Base-by-base conservation (phyloP, 139 green algal species). In the Deuterostichococcus epilithicus region DNA sequence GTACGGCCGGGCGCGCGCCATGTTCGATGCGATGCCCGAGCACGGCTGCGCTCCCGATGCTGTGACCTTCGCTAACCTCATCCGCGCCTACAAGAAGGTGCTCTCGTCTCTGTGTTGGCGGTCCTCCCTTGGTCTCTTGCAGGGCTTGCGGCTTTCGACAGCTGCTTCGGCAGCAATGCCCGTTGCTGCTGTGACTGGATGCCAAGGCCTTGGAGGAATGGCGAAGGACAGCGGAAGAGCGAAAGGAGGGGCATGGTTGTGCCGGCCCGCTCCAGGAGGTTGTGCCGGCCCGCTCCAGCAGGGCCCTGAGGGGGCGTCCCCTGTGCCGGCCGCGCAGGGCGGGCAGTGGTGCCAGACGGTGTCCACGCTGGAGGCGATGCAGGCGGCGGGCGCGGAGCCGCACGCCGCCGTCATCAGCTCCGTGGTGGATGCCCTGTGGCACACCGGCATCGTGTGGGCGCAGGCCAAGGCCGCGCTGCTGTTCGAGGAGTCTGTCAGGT, bases 281-380 rank as follows among this genome's bases (percentile, higher is more conserved):
- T n/a, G n/a, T n/a, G n/a, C n/a, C n/a, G n/a, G n/a, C n/a, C n/a
- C n/a, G n/a, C n/a, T n/a, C n/a, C n/a, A n/a, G n/a, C n/a, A n/a
- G n/a, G n/a, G n/a, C n/a, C n/a, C n/a, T n/a, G n/a, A n/a, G n/a
- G n/a, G n/a, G n/a, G n/a, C n/a, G n/a, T n/a, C n/a, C n/a, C n/a
- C n/a, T n/a, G 42, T 52, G 42, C 8, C 13, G 42, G 10, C 10
- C 13, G 42, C 13, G 42, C 42, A 52, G 42, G 85, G 78, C 22
- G 87, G 88, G 18, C 80, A 91, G 79, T 90, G 86, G 88, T 78
- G 78, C 47, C 38, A 69, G 28, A 75, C 73, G 45, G 37, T 82
- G 70, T 80, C 86, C 63, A 84, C 87, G 1, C 89, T 91, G 59
- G 87, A 95, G 77, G 74, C 76, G 58, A 93, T 94, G 91, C 86